phyloP scores from a whole-genome alignment of 345 rosid species.

The Salix caprea region DNA sequence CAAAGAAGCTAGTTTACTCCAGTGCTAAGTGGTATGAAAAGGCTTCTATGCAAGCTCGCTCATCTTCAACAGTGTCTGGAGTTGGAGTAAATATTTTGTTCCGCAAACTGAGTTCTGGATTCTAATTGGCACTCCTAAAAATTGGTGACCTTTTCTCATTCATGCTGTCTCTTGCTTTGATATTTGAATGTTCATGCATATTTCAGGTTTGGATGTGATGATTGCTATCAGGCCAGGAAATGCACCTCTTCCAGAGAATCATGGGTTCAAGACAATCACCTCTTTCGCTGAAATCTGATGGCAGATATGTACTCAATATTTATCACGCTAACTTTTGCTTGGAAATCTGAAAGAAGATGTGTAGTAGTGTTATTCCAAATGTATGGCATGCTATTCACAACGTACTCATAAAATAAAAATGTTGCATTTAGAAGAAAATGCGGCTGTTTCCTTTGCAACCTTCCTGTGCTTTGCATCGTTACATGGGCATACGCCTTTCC shows the following conservation, averaged over 20 bases:
- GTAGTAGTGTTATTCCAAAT: not conserved
- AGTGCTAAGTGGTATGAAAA: not conserved
- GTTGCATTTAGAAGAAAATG: not conserved
- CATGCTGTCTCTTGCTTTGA: not conserved
- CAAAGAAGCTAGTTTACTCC: not conserved
- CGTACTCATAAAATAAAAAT: not conserved
- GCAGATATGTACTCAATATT: not conserved
- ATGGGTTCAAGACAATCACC: slow-evolving; percentile 26
- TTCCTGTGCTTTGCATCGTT: not conserved
- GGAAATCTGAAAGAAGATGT: slow-evolving; percentile 39
- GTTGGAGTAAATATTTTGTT: not conserved
- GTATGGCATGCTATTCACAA: not conserved
- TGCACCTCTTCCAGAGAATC: slow-evolving; percentile 25
- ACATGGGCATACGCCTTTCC: no score
- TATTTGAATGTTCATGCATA: not conserved
- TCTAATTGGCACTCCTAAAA: not conserved
- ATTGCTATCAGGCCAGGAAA: slow-evolving; percentile 25
- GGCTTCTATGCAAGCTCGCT: not conserved
- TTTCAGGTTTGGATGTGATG: slow-evolving; percentile 22
- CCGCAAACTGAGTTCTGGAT: not conserved
- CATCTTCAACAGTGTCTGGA: not conserved
- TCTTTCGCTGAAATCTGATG: slow-evolving; percentile 21
- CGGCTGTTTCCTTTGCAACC: not conserved
- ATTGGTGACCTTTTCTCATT: not conserved
- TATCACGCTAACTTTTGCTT: slow-evolving; percentile 13